Evolutionary conservation across 2,329 filamentous ascomycete genomes (phyloP), one percentile per base, ranked within the genome.

Genomic region (Ophiostoma perfectum): DNA sequence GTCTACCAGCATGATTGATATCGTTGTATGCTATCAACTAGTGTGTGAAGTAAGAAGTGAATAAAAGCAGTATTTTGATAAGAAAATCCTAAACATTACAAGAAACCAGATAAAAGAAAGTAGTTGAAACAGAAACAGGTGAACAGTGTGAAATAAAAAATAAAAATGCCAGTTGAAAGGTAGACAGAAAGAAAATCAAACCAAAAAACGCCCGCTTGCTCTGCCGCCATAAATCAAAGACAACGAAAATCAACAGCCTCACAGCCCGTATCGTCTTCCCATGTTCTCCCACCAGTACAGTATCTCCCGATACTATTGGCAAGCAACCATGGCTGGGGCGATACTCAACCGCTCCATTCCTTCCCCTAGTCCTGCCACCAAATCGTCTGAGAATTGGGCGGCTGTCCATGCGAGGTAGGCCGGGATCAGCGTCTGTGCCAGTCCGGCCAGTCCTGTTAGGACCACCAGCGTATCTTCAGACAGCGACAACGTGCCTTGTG

Each of bases 221-320:
- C 68, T 69, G 64, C 62, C 63, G 52, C 63, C 65, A 45, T 45
- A 41, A 64, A 18, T 36, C 52, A 66, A 7, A 66, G 4, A 38
- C 41, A 66, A 66, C 9, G 5, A 38, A 47, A 47, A 38, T 38
- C 42, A 47, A 64, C 42, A 44, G 7, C 52, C 6, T 65, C 45
- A 55, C 45, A 14, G 44, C 14, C 12, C 2, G 27, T 14, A 5
- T 18, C 36, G 5, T 49, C 36, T 63, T 41, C 44, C 60, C 16
- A n/a, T 36, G 39, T 5, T 52, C 42, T 60, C 67, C 65, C 66
- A 67, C 66, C 64, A 62, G 36, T 62, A 68, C 9, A 65, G 52
- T 9, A 66, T 60, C n/a, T 11, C 42, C 27, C 42, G 12, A 58
- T 66, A 66, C 69, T 70, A 70, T 66, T 70, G 65, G 69, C 67